phyloP scores from a whole-genome alignment of 23 red algal species.

The Agarophyton chilense region DNA sequence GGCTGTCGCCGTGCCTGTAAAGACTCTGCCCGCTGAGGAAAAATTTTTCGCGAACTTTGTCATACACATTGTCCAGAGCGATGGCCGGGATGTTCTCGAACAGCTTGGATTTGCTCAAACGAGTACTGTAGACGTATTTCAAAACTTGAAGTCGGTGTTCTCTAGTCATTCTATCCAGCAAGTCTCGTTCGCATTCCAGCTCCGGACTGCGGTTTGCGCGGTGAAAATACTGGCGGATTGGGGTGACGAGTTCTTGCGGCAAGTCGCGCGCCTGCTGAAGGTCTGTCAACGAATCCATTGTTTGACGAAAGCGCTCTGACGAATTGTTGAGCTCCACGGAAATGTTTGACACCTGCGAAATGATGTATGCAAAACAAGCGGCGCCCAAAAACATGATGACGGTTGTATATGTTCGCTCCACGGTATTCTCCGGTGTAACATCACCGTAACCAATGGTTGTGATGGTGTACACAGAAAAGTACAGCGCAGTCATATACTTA shows the following conservation, averaged over 20 bases:
- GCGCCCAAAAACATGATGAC: conserved; percentile 85
- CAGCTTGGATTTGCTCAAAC: background rate
- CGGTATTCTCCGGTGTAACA: conserved; percentile 64
- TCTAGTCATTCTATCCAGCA: conserved; percentile 48
- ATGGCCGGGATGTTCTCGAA: conserved; percentile 15
- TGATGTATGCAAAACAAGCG: conserved; percentile 72
- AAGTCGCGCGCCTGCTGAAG: conserved; percentile 34
- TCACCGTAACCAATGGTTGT: conserved; percentile 87
- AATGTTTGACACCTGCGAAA: conserved; percentile 65
- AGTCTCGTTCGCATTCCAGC: conserved; percentile 19
- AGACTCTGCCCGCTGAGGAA: background rate
- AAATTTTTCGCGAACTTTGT: conserved; percentile 11
- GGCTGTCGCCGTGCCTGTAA: conserved; percentile 40
- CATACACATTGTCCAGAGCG: conserved; percentile 32
- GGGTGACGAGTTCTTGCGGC: conserved; percentile 22
- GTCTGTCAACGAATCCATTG: conserved; percentile 64
- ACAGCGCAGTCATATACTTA: conserved; percentile 67
- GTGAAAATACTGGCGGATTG: conserved; percentile 65
- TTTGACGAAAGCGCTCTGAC: conserved; percentile 38
- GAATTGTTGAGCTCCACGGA: conserved; percentile 47
- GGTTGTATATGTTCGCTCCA: conserved; percentile 61
- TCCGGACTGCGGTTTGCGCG: conserved; percentile 14
- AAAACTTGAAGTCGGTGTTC: conserved; percentile 52
- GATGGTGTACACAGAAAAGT: conserved; percentile 82
- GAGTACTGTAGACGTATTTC: conserved; percentile 20